phyloP scores from a whole-genome alignment of 2,329 filamentous ascomycete species.

The Shiraia sp. region DNA sequence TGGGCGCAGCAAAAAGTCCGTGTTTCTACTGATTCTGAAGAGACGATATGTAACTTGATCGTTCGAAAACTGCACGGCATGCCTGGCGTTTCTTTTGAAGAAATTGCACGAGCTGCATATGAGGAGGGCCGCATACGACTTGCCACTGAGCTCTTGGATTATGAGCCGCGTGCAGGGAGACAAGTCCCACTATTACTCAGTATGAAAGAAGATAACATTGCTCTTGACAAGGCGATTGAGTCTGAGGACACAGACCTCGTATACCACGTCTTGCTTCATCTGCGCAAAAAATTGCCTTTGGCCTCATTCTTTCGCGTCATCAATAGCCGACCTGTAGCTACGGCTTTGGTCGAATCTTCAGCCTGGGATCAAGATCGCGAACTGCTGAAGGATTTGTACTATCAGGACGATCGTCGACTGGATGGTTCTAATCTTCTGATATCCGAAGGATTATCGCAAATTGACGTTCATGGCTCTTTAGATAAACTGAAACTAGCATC shows the following conservation, averaged over 20 bases:
- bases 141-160: conserved; percentile 87
- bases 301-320: conserved; percentile 92
- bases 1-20: conserved; percentile 97
- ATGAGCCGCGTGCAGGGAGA: conserved; percentile 91
- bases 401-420: conserved; percentile 89
- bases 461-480: conserved; percentile 67
- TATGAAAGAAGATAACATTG: conserved; percentile 95
- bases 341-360: conserved; percentile 84
- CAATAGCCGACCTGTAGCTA: conserved; percentile 81
- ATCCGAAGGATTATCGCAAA: conserved; percentile 77
- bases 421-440: conserved; percentile 89
- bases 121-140: conserved; percentile 89
- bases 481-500: conserved; percentile 89
- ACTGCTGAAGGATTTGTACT: conserved; percentile 92
- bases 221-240: conserved; percentile 94
- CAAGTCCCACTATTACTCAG: conserved; percentile 90
- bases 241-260: conserved; percentile 93
- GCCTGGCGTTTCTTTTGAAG: conserved; percentile 91
- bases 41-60: conserved; percentile 81
- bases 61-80: conserved; percentile 86
- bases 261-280: conserved; percentile 82
- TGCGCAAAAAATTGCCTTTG: conserved; percentile 88
- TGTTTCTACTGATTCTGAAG: conserved; percentile 80
- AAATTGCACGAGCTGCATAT: conserved; percentile 89
- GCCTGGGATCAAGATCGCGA: conserved; percentile 78